Percentiles rank a stretch among this genome's conserved stretches.
Evolutionary conservation across 108 stramenopile genomes (phyloP).

Genomic region (Chaetoceros muelleri): DNA sequence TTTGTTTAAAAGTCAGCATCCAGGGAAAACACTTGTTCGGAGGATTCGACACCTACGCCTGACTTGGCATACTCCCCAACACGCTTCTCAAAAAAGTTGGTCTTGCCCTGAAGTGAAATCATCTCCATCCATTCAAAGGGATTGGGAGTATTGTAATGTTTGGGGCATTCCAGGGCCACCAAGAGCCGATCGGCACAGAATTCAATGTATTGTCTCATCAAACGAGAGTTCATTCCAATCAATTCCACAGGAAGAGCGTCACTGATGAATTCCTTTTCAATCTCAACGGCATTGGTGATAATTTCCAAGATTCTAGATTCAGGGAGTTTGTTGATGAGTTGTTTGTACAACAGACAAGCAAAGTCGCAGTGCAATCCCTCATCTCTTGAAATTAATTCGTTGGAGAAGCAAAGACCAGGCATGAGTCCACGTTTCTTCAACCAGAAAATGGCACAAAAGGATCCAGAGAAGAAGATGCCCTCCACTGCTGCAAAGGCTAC

Average conservation of each 20-base stretch:
- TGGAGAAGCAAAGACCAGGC: conserved; percentile 98
- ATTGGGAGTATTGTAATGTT: conserved; percentile 81
- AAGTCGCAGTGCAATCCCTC: conserved; percentile 97
- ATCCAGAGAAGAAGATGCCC: conserved; percentile 98
- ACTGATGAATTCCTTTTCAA: conserved; percentile 97
- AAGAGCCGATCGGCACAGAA: conserved; percentile 98
- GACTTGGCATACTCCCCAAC: conserved; percentile 95
- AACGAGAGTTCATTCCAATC: conserved; percentile 97
- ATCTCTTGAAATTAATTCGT: conserved; percentile 97
- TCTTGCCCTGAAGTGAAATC: conserved; percentile 97
- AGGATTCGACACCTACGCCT: conserved; percentile 81
- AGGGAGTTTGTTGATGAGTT: conserved; percentile 75
- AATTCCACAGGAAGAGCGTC: conserved; percentile 98
- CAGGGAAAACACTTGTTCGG: conserved; percentile 77
- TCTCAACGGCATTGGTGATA: conserved; percentile 89
- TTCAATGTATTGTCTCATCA: conserved; percentile 99
- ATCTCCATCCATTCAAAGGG: conserved; percentile 99
- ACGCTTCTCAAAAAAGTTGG: conserved; percentile 95
- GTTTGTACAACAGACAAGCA: conserved; percentile 88
- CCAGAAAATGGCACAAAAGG: conserved; percentile 99
- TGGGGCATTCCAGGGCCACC: conserved; percentile 71
- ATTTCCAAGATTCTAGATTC: conserved; percentile 69
- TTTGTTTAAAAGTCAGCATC: conserved; percentile 90
- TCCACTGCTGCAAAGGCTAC: conserved; percentile 99
- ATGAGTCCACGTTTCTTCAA: conserved; percentile 99